These are phyloP conservation scores for Bruguiera sexangula DNA, from an alignment of 345 rosid genomes.

Conservation along the genomic window DNA sequence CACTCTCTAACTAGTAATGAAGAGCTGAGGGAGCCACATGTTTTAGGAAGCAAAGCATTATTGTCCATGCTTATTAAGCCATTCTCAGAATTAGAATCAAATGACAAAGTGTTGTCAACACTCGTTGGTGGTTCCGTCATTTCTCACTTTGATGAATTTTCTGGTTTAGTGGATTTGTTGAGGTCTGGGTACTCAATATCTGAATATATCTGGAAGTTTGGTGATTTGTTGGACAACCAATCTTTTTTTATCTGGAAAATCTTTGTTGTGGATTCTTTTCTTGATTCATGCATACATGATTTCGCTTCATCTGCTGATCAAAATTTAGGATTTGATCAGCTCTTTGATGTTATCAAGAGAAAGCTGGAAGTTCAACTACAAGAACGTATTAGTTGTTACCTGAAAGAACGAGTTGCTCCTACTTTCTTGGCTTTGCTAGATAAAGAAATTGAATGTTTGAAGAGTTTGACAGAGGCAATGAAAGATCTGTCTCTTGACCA, in stretches of 20 bases:
- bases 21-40: conserved; percentile 44
- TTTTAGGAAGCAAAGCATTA: conserved; percentile 54
- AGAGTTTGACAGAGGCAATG: conserved; percentile 40
- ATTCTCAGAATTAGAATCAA: conserved; percentile 62
- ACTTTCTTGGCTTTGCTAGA: conserved; percentile 58
- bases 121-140: conserved; percentile 31
- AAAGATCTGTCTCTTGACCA: conserved; percentile 40
- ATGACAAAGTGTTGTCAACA: conserved; percentile 49
- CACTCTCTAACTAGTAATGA: conserved; percentile 49
- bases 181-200: conserved; percentile 54
- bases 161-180: conserved; percentile 44
- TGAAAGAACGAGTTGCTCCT: conserved; percentile 59
- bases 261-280: conserved; percentile 67
- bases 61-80: conserved; percentile 54
- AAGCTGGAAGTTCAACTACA: conserved; percentile 74
- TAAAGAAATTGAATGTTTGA: conserved; percentile 55
- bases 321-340: conserved; percentile 84
- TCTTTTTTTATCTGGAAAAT: conserved; percentile 87
- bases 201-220: conserved; percentile 70
- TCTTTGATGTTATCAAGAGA: conserved; percentile 62
- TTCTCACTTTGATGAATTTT: conserved; percentile 39
- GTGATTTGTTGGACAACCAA: conserved; percentile 48
- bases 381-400: conserved; percentile 55
- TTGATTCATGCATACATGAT: conserved; percentile 82
- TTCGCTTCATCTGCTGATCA: conserved; percentile 64